Conservation (phyloP, 2,329 filamentous ascomycete species). For the Aspergillus sp. region DNA sequence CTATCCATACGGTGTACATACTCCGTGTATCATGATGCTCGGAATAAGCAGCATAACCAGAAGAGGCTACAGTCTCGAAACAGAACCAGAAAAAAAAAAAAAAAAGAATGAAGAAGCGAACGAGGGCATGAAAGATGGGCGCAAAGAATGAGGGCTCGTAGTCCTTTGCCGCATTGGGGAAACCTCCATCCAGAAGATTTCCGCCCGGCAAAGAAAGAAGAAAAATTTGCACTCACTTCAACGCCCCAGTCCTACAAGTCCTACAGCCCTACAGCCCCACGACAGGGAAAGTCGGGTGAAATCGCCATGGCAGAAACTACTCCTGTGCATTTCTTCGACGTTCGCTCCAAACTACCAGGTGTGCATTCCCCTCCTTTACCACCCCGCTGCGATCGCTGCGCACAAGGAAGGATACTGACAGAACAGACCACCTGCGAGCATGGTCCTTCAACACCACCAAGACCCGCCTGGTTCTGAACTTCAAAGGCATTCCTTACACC, state of each 20-base stretch:
- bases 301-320: slow-evolving; percentile 12
- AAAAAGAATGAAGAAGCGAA: not conserved
- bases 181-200: too few species aligned
- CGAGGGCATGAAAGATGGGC: not conserved
- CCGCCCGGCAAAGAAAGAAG: too few species aligned
- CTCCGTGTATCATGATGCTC: too few species aligned
- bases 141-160: too few species aligned
- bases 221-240: not conserved
- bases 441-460: slow-evolving; percentile 23
- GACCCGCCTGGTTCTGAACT: slow-evolving; percentile 18
- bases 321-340: slow-evolving; percentile 29
- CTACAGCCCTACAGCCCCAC: not conserved
- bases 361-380: not conserved
- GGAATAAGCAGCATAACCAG: too few species aligned
- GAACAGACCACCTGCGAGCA: slow-evolving; percentile 20
- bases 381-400: too few species aligned
- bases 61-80: too few species aligned
- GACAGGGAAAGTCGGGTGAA: too few species aligned
- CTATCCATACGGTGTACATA: too few species aligned
- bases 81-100: not conserved
- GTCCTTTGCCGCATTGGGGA: too few species aligned
- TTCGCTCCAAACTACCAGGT: slow-evolving; percentile 22
- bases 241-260: not conserved
- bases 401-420: not conserved
- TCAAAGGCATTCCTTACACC: slow-evolving; percentile 20